Conservation (phyloP, 495 filamentous ascomycete species). For the Aspergillus indologenus region DNA sequence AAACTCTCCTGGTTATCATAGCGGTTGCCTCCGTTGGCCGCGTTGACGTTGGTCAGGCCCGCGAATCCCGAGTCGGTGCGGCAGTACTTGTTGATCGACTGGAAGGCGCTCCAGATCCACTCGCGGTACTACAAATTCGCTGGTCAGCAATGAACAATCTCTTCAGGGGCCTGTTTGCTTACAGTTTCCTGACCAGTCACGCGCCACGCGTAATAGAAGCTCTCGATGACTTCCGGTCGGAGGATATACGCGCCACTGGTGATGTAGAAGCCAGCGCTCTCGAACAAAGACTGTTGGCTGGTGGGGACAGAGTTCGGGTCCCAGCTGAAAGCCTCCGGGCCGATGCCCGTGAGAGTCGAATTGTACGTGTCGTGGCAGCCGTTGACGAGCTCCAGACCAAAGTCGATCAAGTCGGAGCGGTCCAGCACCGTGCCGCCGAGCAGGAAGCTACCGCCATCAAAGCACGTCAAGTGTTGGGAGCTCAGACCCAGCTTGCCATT, state of each 20-base stretch:
- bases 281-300: slow-evolving; percentile 56
- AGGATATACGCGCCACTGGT: slow-evolving; percentile 60
- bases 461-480: slow-evolving; percentile 74
- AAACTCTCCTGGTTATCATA: slow-evolving; percentile 82
- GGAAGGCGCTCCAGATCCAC: slow-evolving; percentile 83
- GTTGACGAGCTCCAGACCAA: slow-evolving; percentile 70
- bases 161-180: slow-evolving; percentile 10
- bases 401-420: slow-evolving; percentile 62
- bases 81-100: slow-evolving; percentile 63
- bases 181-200: slow-evolving; percentile 62
- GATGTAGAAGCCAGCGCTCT: slow-evolving; percentile 71
- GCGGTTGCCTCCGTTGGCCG: slow-evolving; percentile 54
- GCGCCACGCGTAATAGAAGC: slow-evolving; percentile 83
- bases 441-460: slow-evolving; percentile 83
- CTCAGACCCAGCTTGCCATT: slow-evolving; percentile 48
- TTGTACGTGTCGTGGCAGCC: slow-evolving; percentile 75
- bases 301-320: slow-evolving; percentile 48
- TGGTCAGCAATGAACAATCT: slow-evolving; percentile 7
- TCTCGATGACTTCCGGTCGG: slow-evolving; percentile 83
- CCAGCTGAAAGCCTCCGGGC: slow-evolving; percentile 77
- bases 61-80: slow-evolving; percentile 65
- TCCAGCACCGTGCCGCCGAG: slow-evolving; percentile 73
- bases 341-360: slow-evolving; percentile 66
- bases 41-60: slow-evolving; percentile 64
- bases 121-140: slow-evolving; percentile 59